A percentile compares a stretch with the other conserved stretches of the same genome.
Conservation (phyloP, 768 basidiomycete species). For the Tephrocybe sp. region DNA sequence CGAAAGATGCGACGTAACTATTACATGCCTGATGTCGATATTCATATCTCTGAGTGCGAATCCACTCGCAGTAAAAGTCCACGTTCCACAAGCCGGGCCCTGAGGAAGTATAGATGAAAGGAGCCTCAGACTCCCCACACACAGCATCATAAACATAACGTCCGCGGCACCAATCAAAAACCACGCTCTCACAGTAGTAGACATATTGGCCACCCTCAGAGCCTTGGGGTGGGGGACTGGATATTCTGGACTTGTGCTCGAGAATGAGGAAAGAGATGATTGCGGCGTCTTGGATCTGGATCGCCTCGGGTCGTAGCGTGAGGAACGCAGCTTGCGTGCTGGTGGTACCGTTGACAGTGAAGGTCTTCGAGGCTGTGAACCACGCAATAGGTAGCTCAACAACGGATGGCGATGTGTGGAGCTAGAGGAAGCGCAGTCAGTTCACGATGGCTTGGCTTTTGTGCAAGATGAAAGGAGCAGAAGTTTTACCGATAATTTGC, state of each 20-base stretch:
- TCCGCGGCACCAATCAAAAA: constrained; percentile 1
- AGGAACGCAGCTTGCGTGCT: constrained; percentile 18
- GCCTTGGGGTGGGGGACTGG: constrained; percentile 6
- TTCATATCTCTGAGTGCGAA: background rate
- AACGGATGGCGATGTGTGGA: constrained; percentile 1
- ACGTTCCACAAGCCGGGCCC: background rate
- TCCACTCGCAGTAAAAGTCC: background rate
- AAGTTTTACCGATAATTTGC: constrained; percentile 20
- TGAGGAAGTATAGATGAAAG: background rate
- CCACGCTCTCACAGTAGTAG: constrained; percentile 17
- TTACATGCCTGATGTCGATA: background rate
- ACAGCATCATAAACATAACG: constrained; percentile 4
- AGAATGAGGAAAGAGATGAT: constrained; percentile 25
- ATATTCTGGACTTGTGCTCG: constrained; percentile 22
- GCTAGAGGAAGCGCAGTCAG: background rate
- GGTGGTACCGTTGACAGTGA: constrained; percentile 8
- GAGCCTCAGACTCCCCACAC: constrained; percentile 9
- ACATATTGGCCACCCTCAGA: constrained; percentile 8
- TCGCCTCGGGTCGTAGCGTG: constrained; percentile 21
- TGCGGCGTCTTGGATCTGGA: constrained; percentile 22
- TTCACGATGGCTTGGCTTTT: background rate
- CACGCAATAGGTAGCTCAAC: constrained; percentile 22
- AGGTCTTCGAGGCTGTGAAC: constrained; percentile 21
- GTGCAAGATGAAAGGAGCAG: background rate
- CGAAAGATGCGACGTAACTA: constrained; percentile 1